These are phyloP conservation scores for Elongisporangium senticosum DNA, from an alignment of 352 stramenopile genomes.

Conservation along the genomic window DNA sequence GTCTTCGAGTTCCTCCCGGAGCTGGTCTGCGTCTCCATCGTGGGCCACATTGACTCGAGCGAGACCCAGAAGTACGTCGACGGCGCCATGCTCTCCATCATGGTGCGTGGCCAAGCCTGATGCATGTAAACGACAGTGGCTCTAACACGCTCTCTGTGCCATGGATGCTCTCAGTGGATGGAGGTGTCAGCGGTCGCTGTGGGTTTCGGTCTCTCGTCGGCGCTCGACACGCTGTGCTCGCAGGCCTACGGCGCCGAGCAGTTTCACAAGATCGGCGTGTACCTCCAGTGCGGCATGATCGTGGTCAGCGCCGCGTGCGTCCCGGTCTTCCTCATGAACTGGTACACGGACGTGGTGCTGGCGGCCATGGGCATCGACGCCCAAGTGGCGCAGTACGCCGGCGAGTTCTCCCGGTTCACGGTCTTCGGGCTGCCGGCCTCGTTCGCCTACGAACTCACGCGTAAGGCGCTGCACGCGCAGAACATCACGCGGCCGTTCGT, in stretches of 20 bases:
- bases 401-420: constrained; percentile 42
- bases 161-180: no score
- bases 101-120: no score
- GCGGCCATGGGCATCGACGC: constrained; percentile 24
- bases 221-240: constrained; percentile 77
- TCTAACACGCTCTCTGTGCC: no score
- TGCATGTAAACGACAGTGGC: no score
- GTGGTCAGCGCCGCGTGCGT: constrained; percentile 46
- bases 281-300: constrained; percentile 56
- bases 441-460: constrained; percentile 56
- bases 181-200: constrained; percentile 71
- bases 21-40: constrained; percentile 40
- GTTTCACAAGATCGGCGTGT: constrained; percentile 67
- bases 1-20: no score
- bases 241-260: constrained; percentile 60
- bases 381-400: constrained; percentile 35
- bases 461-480: constrained; percentile 67
- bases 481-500: constrained; percentile 65
- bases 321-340: constrained; percentile 56
- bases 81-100: constrained; percentile 4
- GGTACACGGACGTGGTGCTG: constrained; percentile 51
- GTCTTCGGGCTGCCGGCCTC: constrained; percentile 49
- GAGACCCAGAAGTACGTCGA: constrained; percentile 12
- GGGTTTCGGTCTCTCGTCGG: constrained; percentile 65
- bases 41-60: constrained; percentile 13